Base-by-base conservation (phyloP, 2,329 filamentous ascomycete genomes). In the Graphilbum fragrans region DNA sequence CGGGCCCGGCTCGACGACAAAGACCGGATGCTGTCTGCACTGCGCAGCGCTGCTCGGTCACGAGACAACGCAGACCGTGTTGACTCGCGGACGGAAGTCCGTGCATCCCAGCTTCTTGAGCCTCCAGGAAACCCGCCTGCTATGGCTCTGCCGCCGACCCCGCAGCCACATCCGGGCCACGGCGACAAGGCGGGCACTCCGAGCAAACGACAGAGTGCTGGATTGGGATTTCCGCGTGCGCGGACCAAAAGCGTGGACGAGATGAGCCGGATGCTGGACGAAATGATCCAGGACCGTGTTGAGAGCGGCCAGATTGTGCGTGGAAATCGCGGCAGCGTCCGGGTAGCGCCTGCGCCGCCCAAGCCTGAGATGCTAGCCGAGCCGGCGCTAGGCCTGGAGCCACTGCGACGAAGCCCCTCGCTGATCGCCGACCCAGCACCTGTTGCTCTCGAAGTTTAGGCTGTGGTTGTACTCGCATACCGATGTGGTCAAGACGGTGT, bases 241-340 rank as follows among this genome's bases (percentile, higher is more conserved):
- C 70, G 73, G 38, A 67, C 68, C 12, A 77, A 73, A 64, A 86
- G 83, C 50, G 82, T 92, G 27, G 87, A 94, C 52, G 88, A 94
- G 60, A 88, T 95, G 79, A 94, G 85, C 50, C 77, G 80, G 53
- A 87, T 95, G 65, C 72, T 95, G 21, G 90, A 96, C 53, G 86
- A 94, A 62, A 95, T 96, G 90, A 92, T 95, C 45, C 83, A 88
- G 55, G 84, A 90, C 55, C 78, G 83, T 44, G 82, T 93, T 41
- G 84, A 92, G 52, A 77, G 70, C 40, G 85, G 83, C 19, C 77
- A 85, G 41, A 63, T 86, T 19, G 68, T 85, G 23, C 77, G 82
- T 52, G 72, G 79, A 40, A 64, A 64, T 39, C 69, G 80, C 45
- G 82, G 80, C 33, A 86, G 79, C 53, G 72, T 86, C 39, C 73